These are phyloP conservation scores for Chlamydomonas schloesseri DNA, from an alignment of 139 green algal species.

Conservation along the genomic window DNA sequence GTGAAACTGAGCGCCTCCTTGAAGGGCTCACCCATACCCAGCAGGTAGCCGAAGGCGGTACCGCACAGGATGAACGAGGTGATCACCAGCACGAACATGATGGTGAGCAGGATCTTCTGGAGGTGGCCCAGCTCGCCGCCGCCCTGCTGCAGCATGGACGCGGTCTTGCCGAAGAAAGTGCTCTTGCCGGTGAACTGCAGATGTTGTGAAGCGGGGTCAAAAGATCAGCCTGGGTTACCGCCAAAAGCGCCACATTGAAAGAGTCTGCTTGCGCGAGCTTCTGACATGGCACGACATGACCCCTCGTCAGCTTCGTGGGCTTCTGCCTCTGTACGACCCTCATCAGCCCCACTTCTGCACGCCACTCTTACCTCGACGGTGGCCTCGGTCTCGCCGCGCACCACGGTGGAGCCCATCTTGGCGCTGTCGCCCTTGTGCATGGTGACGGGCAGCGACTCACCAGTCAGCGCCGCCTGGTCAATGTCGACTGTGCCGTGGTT, in stretches of 20 bases:
- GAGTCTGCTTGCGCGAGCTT: too few relatives aligned
- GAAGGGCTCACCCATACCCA: constrained; percentile 43
- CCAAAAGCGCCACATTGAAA: too few relatives aligned
- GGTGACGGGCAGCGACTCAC: constrained; percentile 90
- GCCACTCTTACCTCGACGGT: constrained; percentile 26
- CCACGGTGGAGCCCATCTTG: constrained; percentile 90
- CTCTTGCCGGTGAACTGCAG: constrained; percentile 76
- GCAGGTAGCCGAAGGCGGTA: constrained; percentile 75
- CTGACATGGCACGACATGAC: too few relatives aligned
- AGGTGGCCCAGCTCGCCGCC: constrained; percentile 73
- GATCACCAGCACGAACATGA: constrained; percentile 79
- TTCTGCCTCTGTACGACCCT: too few relatives aligned
- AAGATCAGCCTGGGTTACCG: too few relatives aligned
- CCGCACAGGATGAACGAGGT: constrained; percentile 78
- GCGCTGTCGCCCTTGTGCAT: constrained; percentile 76
- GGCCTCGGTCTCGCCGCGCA: constrained; percentile 76
- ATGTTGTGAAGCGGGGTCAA: too few relatives aligned
- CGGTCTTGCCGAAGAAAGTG: constrained; percentile 93
- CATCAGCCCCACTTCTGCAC: too few relatives aligned
- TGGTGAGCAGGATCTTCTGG: constrained; percentile 84
- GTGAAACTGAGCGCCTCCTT: constrained; percentile 33
- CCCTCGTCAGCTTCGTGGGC: too few relatives aligned
- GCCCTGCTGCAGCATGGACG: constrained; percentile 74
- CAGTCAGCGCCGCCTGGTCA: constrained; percentile 89
- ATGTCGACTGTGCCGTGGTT: constrained; percentile 77